Conservation (phyloP, 2,329 filamentous ascomycete species). For the Chaetothyriales sp. region DNA sequence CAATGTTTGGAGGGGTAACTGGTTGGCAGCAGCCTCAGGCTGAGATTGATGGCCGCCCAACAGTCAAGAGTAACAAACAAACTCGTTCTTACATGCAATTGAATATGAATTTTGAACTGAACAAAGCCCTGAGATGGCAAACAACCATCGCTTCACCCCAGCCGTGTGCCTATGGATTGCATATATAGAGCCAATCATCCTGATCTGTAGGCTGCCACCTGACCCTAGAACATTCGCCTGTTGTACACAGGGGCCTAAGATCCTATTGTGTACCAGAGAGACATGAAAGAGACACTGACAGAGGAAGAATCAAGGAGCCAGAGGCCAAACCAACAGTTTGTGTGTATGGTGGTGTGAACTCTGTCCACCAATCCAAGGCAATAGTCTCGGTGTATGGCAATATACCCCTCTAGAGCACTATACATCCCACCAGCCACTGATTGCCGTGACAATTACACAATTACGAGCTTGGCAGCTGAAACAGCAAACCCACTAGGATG, state of each 20-base stretch:
- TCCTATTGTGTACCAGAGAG: too few relatives aligned
- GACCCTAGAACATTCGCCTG: not conserved
- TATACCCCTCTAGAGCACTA: too few relatives aligned
- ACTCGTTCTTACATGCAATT: not conserved
- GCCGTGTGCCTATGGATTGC: too few relatives aligned
- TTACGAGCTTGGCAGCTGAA: not conserved
- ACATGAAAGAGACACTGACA: too few relatives aligned
- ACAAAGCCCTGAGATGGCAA: not conserved
- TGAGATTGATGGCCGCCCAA: too few relatives aligned
- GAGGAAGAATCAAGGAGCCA: too few relatives aligned
- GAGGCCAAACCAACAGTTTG: too few relatives aligned
- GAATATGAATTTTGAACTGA: not conserved
- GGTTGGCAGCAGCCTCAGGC: not conserved
- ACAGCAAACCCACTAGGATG: not conserved
- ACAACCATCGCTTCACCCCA: not conserved
- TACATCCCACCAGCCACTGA: too few relatives aligned
- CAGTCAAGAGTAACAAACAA: not conserved
- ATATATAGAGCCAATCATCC: too few relatives aligned
- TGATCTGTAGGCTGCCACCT: not conserved
- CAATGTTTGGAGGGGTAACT: not conserved
- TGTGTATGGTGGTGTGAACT: too few relatives aligned
- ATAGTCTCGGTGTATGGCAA: not conserved
- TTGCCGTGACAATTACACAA: not conserved
- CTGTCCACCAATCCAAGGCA: not conserved
- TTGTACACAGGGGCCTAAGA: not conserved